Conservation (phyloP, 108 stramenopile genomes). For the Discostella stelligeroides region DNA sequence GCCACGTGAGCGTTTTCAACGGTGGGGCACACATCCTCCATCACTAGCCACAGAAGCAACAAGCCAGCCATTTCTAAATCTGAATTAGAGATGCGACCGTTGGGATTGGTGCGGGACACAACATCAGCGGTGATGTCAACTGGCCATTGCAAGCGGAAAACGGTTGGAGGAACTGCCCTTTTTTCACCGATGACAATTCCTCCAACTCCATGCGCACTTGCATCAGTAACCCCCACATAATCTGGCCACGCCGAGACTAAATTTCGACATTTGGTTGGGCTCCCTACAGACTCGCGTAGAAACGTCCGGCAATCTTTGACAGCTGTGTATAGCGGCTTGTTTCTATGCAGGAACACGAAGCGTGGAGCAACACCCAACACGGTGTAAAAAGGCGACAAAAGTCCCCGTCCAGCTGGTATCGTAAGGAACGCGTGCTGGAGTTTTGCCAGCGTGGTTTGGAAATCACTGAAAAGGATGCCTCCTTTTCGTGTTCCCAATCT, state of each 20-base stretch:
- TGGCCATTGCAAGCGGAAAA: too few relatives aligned
- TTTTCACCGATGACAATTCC: constrained; percentile 23
- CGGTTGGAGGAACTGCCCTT: too few relatives aligned
- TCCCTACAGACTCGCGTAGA: constrained; percentile 5
- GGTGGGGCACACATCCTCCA: too few relatives aligned
- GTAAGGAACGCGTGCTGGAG: too few relatives aligned
- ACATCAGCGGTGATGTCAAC: constrained; percentile 12
- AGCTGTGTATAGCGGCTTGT: background rate
- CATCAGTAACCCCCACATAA: constrained; percentile 1
- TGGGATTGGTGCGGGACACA: constrained; percentile 29
- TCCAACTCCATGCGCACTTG: constrained; percentile 24
- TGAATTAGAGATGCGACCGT: constrained; percentile 38
- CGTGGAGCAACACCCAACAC: background rate
- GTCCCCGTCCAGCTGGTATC: too few relatives aligned
- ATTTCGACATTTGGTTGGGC: constrained; percentile 1
- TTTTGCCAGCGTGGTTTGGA: background rate
- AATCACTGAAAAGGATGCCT: too few relatives aligned
- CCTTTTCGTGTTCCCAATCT: background rate
- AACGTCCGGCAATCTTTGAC: background rate
- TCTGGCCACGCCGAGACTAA: constrained; percentile 7
- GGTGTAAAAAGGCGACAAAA: too few relatives aligned
- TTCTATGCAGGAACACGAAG: background rate
- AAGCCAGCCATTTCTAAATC: too few relatives aligned
- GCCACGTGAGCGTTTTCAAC: too few relatives aligned
- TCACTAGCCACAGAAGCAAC: background rate